Evolutionary conservation across 1,284 basidiomycete genomes (phyloP).

Genomic region (Ustilago curta): DNA sequence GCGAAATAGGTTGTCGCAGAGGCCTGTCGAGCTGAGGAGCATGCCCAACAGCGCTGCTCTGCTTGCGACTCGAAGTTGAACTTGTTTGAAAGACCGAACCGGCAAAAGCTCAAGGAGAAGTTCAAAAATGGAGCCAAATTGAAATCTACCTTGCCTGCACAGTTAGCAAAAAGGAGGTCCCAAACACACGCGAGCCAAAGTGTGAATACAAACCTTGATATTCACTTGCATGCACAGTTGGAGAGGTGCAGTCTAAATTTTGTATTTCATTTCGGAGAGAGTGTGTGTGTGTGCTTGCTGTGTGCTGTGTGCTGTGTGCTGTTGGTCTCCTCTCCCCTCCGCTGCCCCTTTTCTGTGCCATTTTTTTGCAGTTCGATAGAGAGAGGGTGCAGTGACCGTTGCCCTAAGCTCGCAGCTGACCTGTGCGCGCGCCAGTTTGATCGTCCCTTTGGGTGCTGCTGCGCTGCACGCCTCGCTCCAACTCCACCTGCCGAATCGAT

Average conservation of each 20-base stretch:
- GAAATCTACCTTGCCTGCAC: no score
- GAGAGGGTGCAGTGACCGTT: neutral
- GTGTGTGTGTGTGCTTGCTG: neutral
- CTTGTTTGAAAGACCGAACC: constrained; percentile 7
- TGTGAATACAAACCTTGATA: constrained; percentile 4
- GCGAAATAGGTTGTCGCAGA: no score
- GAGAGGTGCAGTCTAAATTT: neutral
- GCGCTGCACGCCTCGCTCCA: constrained; percentile 6
- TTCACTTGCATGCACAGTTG: neutral
- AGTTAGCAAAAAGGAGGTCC: neutral
- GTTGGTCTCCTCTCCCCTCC: constrained; percentile 7
- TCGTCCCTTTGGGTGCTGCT: neutral
- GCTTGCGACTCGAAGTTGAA: constrained; percentile 4
- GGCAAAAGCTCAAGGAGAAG: neutral
- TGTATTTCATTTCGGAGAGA: constrained; percentile 6
- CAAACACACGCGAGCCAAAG: neutral
- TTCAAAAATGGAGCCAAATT: constrained; percentile 1
- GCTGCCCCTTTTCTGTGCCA: neutral
- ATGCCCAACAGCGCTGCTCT: neutral
- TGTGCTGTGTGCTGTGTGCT: neutral
- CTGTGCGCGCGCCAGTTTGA: constrained; percentile 5
- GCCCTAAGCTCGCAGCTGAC: constrained; percentile 2
- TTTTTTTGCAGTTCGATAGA: neutral
- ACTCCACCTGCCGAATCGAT: constrained; percentile 14
- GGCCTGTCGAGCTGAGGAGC: no score